Evolutionary conservation across 139 green algal species (phyloP).

Genomic region (Coelastrella sp.): DNA sequence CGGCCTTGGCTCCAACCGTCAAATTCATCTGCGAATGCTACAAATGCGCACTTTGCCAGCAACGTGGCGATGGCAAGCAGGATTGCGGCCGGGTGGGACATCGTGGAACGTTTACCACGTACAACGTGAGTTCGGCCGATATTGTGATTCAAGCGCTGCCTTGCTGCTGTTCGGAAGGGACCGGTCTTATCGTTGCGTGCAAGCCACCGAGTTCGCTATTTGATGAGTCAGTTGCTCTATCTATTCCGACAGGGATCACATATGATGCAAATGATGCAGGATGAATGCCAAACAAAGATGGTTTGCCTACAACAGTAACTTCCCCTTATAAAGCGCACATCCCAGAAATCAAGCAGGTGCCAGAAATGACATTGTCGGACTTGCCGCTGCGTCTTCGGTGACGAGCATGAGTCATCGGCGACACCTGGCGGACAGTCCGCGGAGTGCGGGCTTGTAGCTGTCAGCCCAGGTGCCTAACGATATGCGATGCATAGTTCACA

Average conservation of each 20-base stretch:
- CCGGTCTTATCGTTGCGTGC: too few relatives aligned
- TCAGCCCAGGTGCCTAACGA: not conserved
- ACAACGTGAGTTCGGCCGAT: too few relatives aligned
- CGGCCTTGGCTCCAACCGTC: not conserved
- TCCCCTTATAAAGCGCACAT: not conserved
- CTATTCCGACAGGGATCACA: too few relatives aligned
- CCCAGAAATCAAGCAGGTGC: not conserved
- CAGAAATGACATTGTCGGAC: not conserved
- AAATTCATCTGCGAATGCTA: not conserved
- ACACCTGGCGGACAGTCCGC: not conserved
- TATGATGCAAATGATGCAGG: too few relatives aligned
- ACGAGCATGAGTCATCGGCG: not conserved
- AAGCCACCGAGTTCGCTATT: too few relatives aligned
- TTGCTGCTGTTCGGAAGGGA: too few relatives aligned
- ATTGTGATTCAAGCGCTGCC: too few relatives aligned
- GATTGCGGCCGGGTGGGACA: too few relatives aligned
- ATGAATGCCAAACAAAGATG: not conserved
- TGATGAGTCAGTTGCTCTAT: too few relatives aligned
- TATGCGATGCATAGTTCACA: too few relatives aligned
- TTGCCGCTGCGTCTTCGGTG: not conserved
- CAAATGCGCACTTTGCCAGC: too few relatives aligned
- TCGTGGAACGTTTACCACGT: too few relatives aligned
- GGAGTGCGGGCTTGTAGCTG: not conserved
- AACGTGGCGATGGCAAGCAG: not conserved
- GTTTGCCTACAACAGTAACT: not conserved